Percentiles rank a stretch among this genome's conserved stretches.
Conservation (phyloP, 805 yeast genomes). For the Blastobotrys muscicola region DNA sequence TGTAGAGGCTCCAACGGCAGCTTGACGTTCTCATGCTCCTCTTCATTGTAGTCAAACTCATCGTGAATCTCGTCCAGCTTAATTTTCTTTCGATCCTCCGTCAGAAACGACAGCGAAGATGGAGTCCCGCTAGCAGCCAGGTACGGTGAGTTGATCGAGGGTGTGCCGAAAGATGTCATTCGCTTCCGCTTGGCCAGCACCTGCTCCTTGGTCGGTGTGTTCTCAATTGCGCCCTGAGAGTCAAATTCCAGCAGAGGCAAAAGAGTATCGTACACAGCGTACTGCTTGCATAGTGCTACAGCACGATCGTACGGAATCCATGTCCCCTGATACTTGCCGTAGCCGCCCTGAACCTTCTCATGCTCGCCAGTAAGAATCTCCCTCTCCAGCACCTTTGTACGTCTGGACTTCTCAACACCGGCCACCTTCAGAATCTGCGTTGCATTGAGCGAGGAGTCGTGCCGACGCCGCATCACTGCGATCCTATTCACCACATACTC, state of each 20-base stretch:
- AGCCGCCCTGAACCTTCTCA: constrained; percentile 66
- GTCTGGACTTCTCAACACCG: constrained; percentile 53
- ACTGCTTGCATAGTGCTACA: constrained; percentile 48
- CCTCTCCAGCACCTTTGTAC: constrained; percentile 54
- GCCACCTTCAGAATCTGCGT: constrained; percentile 64
- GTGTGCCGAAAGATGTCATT: not conserved
- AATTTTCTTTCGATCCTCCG: too few relatives aligned
- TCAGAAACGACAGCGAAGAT: too few relatives aligned
- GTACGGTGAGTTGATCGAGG: too few relatives aligned
- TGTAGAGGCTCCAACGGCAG: too few relatives aligned
- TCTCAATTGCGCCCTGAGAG: constrained; percentile 26
- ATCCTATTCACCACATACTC: constrained; percentile 55
- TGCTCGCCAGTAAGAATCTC: constrained; percentile 56
- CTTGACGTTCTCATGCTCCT: too few relatives aligned
- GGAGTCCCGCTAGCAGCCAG: too few relatives aligned
- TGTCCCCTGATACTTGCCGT: constrained; percentile 68
- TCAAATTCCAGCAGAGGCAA: constrained; percentile 42
- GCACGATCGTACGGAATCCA: constrained; percentile 62
- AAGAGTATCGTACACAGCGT: constrained; percentile 45
- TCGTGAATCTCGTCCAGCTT: too few relatives aligned
- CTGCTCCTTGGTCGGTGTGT: constrained; percentile 43
- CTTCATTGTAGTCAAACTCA: too few relatives aligned
- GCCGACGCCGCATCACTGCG: constrained; percentile 55
- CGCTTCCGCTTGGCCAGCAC: constrained; percentile 30
- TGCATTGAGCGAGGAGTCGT: constrained; percentile 61